Conservation (phyloP, 140 eudicot species). For the Ambrosia hybrid region DNA sequence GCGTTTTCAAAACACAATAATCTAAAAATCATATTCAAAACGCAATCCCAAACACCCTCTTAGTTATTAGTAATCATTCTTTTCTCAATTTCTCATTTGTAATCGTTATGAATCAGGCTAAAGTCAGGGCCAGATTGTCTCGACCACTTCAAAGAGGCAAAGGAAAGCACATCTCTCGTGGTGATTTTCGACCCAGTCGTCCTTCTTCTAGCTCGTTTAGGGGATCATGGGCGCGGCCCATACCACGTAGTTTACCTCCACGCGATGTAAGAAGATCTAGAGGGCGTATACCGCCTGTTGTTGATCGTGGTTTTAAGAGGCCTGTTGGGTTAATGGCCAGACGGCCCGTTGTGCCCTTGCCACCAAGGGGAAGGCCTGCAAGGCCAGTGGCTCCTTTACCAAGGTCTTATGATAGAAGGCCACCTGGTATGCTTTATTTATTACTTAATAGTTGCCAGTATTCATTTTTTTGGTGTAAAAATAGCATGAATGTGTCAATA, state of each 20-base stretch:
- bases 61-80: not conserved
- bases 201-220: constrained; percentile 47
- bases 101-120: constrained; percentile 51
- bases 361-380: constrained; percentile 51
- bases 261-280: constrained; percentile 59
- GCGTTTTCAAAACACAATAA: too few relatives aligned
- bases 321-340: constrained; percentile 48
- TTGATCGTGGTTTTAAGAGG: constrained; percentile 54
- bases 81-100: too few relatives aligned
- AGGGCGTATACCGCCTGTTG: constrained; percentile 60
- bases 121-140: constrained; percentile 92
- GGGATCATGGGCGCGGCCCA: constrained; percentile 72
- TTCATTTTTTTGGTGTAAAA: not conserved
- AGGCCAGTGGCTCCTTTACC: constrained; percentile 54
- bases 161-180: constrained; percentile 66
- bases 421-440: constrained; percentile 61
- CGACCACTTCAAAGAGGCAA: constrained; percentile 88
- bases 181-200: constrained; percentile 56
- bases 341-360: constrained; percentile 50
- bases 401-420: constrained; percentile 78
- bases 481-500: not conserved
- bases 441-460: not conserved
- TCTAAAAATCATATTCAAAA: too few relatives aligned
- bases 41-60: too few relatives aligned
- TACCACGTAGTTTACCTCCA: constrained; percentile 56